These are phyloP conservation scores for Sechiopsis laciniata DNA, from an alignment of 306 rosid genomes.

Conservation along the genomic window DNA sequence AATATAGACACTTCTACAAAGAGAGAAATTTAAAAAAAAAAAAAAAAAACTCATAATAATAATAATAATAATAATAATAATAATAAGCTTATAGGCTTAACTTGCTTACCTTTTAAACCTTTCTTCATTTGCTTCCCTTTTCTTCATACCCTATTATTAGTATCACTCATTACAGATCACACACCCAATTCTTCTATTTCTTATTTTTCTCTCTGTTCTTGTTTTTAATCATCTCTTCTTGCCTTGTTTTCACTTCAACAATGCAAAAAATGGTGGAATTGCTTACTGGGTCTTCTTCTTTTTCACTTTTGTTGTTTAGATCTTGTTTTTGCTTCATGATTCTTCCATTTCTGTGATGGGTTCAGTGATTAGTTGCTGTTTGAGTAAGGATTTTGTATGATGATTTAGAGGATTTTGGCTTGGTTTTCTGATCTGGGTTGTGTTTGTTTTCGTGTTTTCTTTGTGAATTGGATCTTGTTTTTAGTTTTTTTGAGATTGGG, in stretches of 20 bases:
- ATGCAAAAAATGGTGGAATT: background rate
- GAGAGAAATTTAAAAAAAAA: no score
- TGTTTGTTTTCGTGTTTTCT: slow-evolving; percentile 21
- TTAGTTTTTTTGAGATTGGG: background rate
- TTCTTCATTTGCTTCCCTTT: slow-evolving; percentile 22
- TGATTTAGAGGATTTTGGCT: slow-evolving; percentile 31
- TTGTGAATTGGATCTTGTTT: slow-evolving; percentile 27
- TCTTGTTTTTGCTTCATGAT: slow-evolving; percentile 39
- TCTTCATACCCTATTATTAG: slow-evolving; percentile 39
- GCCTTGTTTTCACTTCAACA: slow-evolving; percentile 14
- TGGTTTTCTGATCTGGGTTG: slow-evolving; percentile 46
- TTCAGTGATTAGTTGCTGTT: slow-evolving; percentile 25
- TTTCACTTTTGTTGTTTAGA: slow-evolving; percentile 36
- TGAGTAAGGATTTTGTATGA: slow-evolving; percentile 14
- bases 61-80: no score
- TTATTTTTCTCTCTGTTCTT: background rate
- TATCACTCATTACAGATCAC: slow-evolving; percentile 36
- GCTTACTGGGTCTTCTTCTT: slow-evolving; percentile 1
- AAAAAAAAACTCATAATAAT: no score
- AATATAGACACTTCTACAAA: slow-evolving; percentile 31
- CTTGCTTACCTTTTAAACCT: background rate
- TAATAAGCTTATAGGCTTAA: background rate
- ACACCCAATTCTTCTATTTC: slow-evolving; percentile 16
- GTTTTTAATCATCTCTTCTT: background rate
- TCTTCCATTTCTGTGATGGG: slow-evolving; percentile 25